Evolutionary conservation across 768 basidiomycete species (phyloP).

Genomic region (Tulasnella sp.): DNA sequence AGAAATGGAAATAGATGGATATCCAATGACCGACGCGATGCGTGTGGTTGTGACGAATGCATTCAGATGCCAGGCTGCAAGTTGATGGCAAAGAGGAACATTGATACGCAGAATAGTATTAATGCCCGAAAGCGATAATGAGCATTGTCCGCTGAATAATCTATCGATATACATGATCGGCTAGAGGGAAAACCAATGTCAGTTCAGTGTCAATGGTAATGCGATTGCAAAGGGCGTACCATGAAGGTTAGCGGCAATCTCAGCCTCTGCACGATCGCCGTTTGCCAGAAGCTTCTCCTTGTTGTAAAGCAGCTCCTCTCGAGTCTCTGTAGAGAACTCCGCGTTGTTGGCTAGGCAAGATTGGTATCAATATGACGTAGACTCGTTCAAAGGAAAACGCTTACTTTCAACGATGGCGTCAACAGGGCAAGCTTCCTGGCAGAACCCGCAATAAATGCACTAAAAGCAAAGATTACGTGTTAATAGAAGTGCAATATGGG

Average conservation of each 20-base stretch:
- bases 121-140: background rate
- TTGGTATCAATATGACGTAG: constrained; percentile 35
- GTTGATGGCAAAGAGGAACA: background rate
- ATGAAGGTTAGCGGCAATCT: constrained; percentile 93
- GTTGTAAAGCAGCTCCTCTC: constrained; percentile 98
- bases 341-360: constrained; percentile 82
- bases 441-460: constrained; percentile 99
- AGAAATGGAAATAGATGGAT: background rate
- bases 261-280: constrained; percentile 94
- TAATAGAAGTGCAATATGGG: background rate
- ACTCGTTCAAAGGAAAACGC: constrained; percentile 43
- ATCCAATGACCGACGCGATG: background rate
- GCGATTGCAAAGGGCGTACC: constrained; percentile 51
- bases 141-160: constrained; percentile 10
- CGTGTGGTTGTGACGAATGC: background rate
- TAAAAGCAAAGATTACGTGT: constrained; percentile 42
- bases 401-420: constrained; percentile 99
- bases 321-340: constrained; percentile 96
- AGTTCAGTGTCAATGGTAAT: background rate
- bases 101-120: constrained; percentile 11
- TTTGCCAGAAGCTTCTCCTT: constrained; percentile 98
- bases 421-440: constrained; percentile 99
- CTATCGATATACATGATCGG: constrained; percentile 85
- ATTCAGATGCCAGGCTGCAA: background rate
- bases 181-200: constrained; percentile 46